phyloP scores from a whole-genome alignment of 2,329 filamentous ascomycete genomes.

The Colletotrichum gloeosporioides region DNA sequence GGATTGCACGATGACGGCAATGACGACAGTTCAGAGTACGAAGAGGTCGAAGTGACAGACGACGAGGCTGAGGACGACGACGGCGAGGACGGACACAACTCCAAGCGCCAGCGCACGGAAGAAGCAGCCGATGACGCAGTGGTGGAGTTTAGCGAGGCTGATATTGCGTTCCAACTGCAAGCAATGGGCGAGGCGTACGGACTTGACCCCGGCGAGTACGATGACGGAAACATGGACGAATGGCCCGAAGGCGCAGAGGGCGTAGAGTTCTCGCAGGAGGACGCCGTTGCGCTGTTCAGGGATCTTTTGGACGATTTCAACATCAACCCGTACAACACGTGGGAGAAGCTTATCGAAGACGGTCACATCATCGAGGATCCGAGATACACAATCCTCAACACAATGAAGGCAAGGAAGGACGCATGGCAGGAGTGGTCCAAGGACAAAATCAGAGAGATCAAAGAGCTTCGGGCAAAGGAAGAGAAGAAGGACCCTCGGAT shows the following conservation, averaged over 20 bases:
- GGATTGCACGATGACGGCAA: background rate
- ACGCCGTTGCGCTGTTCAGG: slow-evolving; percentile 79
- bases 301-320: slow-evolving; percentile 83
- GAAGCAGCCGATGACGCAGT: slow-evolving; percentile 56
- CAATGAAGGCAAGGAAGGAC: slow-evolving; percentile 81
- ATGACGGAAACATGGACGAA: slow-evolving; percentile 63
- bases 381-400: slow-evolving; percentile 83
- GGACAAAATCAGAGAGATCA: slow-evolving; percentile 75
- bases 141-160: slow-evolving; percentile 89
- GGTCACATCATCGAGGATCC: slow-evolving; percentile 83
- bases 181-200: slow-evolving; percentile 89
- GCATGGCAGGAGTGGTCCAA: slow-evolving; percentile 86
- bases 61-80: slow-evolving; percentile 49
- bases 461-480: slow-evolving; percentile 74
- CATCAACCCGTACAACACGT: slow-evolving; percentile 87
- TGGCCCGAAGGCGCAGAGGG: slow-evolving; percentile 78
- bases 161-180: slow-evolving; percentile 90
- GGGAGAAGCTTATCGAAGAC: slow-evolving; percentile 88
- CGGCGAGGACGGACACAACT: slow-evolving; percentile 46
- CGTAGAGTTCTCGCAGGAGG: slow-evolving; percentile 73
- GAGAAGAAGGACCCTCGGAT: slow-evolving; percentile 85
- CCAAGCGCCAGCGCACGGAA: slow-evolving; percentile 66
- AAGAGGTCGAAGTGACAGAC: slow-evolving; percentile 72
- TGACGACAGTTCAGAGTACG: slow-evolving; percentile 74
- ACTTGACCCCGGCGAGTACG: slow-evolving; percentile 78